These are phyloP conservation scores for Aspergillus pseudotamarii DNA, from an alignment of 2,329 filamentous ascomycete species.

Conservation along the genomic window DNA sequence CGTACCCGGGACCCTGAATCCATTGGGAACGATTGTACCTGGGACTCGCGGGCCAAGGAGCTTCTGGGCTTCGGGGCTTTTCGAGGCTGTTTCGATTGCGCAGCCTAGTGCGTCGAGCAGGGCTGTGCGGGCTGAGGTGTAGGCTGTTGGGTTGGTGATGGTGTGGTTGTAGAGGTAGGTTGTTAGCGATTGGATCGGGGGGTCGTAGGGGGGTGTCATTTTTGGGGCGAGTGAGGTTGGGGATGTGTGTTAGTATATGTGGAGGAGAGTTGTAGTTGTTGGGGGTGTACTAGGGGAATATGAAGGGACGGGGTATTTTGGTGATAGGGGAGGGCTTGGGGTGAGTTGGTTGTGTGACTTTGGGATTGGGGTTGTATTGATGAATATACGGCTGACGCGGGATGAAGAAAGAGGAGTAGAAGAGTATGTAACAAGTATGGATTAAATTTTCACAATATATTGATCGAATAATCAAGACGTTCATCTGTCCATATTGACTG, in stretches of 20 bases:
- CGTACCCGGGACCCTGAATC: conserved; percentile 45
- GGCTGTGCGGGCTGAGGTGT: conserved; percentile 20
- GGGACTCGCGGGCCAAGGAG: conserved; percentile 21
- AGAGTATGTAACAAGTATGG: too few relatives aligned
- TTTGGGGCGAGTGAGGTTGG: too few relatives aligned
- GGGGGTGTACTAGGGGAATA: background rate
- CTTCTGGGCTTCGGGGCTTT: conserved; percentile 20
- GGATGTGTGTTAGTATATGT: background rate
- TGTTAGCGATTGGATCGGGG: conserved; percentile 29
- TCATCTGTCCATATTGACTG: too few relatives aligned
- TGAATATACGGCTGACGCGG: too few relatives aligned
- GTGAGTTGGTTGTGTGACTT: background rate
- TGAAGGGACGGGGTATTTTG: background rate
- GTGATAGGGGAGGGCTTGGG: background rate
- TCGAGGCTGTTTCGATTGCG: conserved; percentile 28
- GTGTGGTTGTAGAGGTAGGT: conserved; percentile 26
- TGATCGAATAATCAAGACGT: too few relatives aligned
- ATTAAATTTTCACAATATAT: too few relatives aligned
- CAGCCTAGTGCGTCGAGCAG: conserved; percentile 31
- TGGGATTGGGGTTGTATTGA: background rate
- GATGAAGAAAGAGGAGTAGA: too few relatives aligned
- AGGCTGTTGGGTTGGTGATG: conserved; percentile 22
- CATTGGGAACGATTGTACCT: conserved; percentile 28
- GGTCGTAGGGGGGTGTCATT: conserved; percentile 33
- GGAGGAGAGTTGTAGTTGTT: too few relatives aligned